Evolutionary conservation across 306 rosid genomes (phyloP).

Genomic region (Herpetospermum pedunculosum): DNA sequence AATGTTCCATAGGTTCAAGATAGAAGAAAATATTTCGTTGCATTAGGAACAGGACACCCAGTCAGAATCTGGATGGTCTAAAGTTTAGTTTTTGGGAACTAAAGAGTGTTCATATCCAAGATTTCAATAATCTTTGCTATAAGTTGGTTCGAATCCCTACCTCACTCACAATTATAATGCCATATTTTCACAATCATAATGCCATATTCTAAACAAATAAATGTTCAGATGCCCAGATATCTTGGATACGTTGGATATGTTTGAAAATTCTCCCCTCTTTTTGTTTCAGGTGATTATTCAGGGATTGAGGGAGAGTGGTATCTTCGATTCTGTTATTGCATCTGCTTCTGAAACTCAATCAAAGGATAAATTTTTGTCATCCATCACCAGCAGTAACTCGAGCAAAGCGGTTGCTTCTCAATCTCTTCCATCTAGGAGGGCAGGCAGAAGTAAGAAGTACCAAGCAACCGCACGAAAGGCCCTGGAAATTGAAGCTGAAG

Average conservation of each 20-base stretch:
- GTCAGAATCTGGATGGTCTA: not conserved
- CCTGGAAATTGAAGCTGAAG: constrained; percentile 34
- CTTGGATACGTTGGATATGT: too few species aligned
- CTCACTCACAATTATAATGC: not conserved
- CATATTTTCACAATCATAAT: not conserved
- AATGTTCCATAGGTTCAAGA: not conserved
- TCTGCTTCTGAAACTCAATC: constrained; percentile 58
- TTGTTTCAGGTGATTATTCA: constrained; percentile 60
- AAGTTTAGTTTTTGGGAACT: not conserved
- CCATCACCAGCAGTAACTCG: constrained; percentile 66
- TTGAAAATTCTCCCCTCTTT: not conserved
- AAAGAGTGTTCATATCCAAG: not conserved
- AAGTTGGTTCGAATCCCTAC: not conserved
- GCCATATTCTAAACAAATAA: not conserved
- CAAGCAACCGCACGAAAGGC: constrained; percentile 52
- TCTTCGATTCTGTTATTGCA: constrained; percentile 75
- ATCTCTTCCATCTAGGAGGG: constrained; percentile 58
- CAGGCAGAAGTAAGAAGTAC: constrained; percentile 25
- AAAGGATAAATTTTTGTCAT: constrained; percentile 58
- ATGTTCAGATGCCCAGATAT: not conserved
- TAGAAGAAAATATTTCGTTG: too few species aligned
- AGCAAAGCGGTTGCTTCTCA: constrained; percentile 49
- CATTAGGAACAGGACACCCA: not conserved
- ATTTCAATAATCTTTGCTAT: not conserved
- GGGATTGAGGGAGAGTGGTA: constrained; percentile 79